These are phyloP conservation scores for Phytopythium chamaehyphon DNA, from an alignment of 352 stramenopile species.

Conservation along the genomic window DNA sequence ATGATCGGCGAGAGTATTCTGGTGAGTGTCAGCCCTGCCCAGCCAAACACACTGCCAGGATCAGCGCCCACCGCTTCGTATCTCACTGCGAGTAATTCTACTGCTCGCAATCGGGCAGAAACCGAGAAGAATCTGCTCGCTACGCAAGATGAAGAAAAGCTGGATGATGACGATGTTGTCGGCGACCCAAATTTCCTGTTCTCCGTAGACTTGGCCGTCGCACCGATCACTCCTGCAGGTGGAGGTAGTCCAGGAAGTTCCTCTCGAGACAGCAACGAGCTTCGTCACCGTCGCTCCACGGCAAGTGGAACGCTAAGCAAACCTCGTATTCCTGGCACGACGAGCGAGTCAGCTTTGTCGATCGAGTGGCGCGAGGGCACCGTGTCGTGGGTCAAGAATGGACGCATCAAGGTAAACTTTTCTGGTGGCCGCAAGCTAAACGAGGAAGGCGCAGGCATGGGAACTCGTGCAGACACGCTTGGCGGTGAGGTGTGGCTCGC, in stretches of 20 bases:
- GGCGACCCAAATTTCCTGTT: slow-evolving; percentile 26
- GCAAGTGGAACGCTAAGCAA: not conserved
- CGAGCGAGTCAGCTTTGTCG: not conserved
- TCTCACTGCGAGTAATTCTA: not conserved
- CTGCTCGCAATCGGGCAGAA: not conserved
- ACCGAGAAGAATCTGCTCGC: not conserved
- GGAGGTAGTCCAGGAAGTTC: not conserved
- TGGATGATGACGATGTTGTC: not conserved
- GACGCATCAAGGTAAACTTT: slow-evolving; percentile 58
- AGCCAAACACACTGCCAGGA: not conserved
- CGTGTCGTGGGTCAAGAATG: slow-evolving; percentile 53
- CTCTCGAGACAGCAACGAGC: not conserved
- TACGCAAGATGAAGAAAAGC: not conserved
- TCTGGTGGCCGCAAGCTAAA: slow-evolving; percentile 33
- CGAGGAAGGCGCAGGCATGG: slow-evolving; percentile 3
- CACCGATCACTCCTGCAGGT: not conserved
- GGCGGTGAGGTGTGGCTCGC: slow-evolving; percentile 41
- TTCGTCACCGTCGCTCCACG: slow-evolving; percentile 12
- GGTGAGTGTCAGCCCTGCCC: slow-evolving; percentile 8
- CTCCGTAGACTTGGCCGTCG: slow-evolving; percentile 23
- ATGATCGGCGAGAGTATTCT: slow-evolving; percentile 58
- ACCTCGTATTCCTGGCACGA: not conserved
- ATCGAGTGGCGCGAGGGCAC: slow-evolving; percentile 57
- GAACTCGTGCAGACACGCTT: slow-evolving; percentile 3
- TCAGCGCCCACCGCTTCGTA: not conserved